Evolutionary conservation across 108 stramenopile genomes (phyloP).

Genomic region (Nitzschia sp.): DNA sequence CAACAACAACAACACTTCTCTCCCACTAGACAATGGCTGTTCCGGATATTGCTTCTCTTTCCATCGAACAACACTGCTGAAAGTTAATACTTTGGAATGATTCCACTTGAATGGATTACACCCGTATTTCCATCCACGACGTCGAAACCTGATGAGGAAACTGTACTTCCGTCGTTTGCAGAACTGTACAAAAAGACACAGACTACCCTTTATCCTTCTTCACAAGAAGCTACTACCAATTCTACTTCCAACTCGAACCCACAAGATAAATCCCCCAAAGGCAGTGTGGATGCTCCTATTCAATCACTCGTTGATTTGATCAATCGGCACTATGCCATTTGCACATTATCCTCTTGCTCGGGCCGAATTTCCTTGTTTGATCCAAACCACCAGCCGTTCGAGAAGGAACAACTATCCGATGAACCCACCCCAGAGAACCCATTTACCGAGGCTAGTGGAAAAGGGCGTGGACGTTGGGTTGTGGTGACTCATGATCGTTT

Average conservation of each 20-base stretch:
- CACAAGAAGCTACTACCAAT: neutral
- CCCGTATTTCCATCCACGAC: neutral
- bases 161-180: conserved; percentile 36
- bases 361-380: conserved; percentile 83
- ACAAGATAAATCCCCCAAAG: conserved; percentile 79
- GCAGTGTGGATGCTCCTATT: conserved; percentile 79
- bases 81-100: neutral
- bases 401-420: conserved; percentile 1
- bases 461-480: conserved; percentile 75
- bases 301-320: conserved; percentile 67
- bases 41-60: no score
- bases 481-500: conserved; percentile 65
- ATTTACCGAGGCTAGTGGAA: conserved; percentile 49
- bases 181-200: conserved; percentile 42
- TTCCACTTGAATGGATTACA: neutral
- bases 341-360: conserved; percentile 80
- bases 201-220: conserved; percentile 25
- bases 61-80: no score
- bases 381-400: neutral
- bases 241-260: neutral
- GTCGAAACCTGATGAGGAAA: neutral
- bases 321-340: conserved; percentile 72
- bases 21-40: no score
- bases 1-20: no score
- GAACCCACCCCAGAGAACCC: conserved; percentile 5